A percentile compares a stretch with the other conserved stretches of the same genome.
phyloP scores from a whole-genome alignment of 352 stramenopile genomes.

The Globisporangium nodosum region DNA sequence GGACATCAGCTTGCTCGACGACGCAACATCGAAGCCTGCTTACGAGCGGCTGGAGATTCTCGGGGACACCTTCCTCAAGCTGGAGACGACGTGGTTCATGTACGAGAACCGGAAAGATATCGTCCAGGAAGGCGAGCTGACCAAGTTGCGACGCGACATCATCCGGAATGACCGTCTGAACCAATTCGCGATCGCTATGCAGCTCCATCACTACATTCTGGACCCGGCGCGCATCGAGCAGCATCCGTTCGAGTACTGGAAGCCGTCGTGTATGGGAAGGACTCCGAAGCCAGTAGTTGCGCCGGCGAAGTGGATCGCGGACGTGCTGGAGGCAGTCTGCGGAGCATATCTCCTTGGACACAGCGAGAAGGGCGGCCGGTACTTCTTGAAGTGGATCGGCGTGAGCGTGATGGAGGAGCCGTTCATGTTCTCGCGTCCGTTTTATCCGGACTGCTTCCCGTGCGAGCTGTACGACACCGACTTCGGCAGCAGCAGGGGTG shows the following conservation, averaged over 20 bases:
- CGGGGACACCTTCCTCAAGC: constrained; percentile 80
- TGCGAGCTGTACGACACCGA: constrained; percentile 47
- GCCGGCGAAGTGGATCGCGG: constrained; percentile 80
- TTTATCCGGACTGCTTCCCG: constrained; percentile 66
- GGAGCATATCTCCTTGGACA: constrained; percentile 71
- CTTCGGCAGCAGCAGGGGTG: constrained; percentile 8
- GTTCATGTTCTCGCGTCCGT: constrained; percentile 36
- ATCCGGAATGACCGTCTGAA: constrained; percentile 84
- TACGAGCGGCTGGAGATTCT: constrained; percentile 84
- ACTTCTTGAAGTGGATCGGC: constrained; percentile 77
- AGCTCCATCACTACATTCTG: constrained; percentile 75
- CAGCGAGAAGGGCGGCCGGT: constrained; percentile 61
- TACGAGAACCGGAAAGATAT: constrained; percentile 72
- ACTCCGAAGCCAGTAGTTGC: constrained; percentile 68
- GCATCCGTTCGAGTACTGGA: constrained; percentile 81
- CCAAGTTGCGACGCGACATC: constrained; percentile 72
- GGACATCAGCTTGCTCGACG: constrained; percentile 64
- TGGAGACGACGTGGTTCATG: constrained; percentile 85
- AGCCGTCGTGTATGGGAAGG: constrained; percentile 83
- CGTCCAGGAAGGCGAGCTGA: constrained; percentile 62
- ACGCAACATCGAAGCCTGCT: constrained; percentile 78
- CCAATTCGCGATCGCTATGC: constrained; percentile 50
- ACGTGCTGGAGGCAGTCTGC: constrained; percentile 79
- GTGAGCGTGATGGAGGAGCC: constrained; percentile 46
- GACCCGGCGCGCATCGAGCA: constrained; percentile 77